phyloP scores from a whole-genome alignment of 1,284 basidiomycete species.

The Stereum hirsutum region DNA sequence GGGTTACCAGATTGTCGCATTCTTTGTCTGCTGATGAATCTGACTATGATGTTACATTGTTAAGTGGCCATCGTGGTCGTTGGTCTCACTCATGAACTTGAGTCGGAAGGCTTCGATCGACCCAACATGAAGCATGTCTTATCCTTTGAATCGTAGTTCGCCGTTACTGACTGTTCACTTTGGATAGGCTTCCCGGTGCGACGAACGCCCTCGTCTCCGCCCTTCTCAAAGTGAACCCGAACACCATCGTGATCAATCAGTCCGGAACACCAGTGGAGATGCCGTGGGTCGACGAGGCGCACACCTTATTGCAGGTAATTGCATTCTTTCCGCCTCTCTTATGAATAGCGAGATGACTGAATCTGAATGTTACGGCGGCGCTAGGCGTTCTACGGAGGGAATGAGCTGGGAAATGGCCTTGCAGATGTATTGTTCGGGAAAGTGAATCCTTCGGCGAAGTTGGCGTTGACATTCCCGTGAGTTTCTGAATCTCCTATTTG shows the following conservation, averaged over 20 bases:
- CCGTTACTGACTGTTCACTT: background rate
- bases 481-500: conserved; percentile 23
- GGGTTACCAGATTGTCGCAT: conserved; percentile 1
- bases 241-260: conserved; percentile 40
- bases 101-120: conserved; percentile 62
- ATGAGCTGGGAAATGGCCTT: conserved; percentile 68
- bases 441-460: conserved; percentile 61
- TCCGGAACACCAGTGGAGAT: conserved; percentile 51
- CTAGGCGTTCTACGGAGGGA: conserved; percentile 29
- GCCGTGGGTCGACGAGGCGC: conserved; percentile 49
- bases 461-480: conserved; percentile 42
- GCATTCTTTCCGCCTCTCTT: conserved; percentile 28
- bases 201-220: conserved; percentile 53
- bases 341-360: too few species aligned
- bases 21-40: background rate
- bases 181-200: conserved; percentile 29
- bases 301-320: conserved; percentile 48
- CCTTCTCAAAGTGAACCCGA: conserved; percentile 50
- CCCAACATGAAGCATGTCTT: conserved; percentile 28
- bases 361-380: background rate
- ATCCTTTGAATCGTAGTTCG: background rate
- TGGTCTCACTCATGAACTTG: conserved; percentile 44
- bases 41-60: background rate
- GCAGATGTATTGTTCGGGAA: conserved; percentile 66
- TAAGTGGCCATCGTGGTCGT: conserved; percentile 48